A percentile compares a stretch with the other conserved stretches of the same genome.
Conservation (phyloP, 2,329 filamentous ascomycete species). For the Ascochyta rabiei region DNA sequence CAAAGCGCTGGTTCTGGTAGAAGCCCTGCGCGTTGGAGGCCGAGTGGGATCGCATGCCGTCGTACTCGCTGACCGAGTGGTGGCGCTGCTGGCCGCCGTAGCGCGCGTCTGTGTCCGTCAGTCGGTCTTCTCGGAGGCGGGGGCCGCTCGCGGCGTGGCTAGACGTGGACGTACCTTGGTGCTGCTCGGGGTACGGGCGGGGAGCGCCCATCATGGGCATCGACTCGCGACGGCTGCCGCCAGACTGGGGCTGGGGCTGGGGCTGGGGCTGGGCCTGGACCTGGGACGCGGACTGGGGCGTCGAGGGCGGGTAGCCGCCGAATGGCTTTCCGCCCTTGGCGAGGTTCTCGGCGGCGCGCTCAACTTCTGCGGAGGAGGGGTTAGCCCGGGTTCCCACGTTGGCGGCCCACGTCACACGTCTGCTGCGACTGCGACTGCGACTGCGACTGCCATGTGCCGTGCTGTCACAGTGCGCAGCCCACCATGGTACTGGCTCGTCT, state of each 20-base stretch:
- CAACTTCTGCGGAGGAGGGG: constrained; percentile 72
- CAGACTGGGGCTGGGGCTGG: constrained; percentile 37
- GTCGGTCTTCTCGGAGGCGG: constrained; percentile 5
- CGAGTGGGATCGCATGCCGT: constrained; percentile 74
- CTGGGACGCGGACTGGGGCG: constrained; percentile 15
- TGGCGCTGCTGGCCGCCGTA: constrained; percentile 72
- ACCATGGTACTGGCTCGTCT: constrained; percentile 2
- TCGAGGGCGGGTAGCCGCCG: constrained; percentile 45
- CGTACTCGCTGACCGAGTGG: constrained; percentile 85
- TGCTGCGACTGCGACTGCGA: no score
- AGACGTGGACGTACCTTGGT: constrained; percentile 55
- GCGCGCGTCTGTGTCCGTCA: constrained; percentile 64
- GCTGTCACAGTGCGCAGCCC: neutral
- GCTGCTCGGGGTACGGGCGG: constrained; percentile 64
- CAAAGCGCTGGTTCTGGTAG: constrained; percentile 91
- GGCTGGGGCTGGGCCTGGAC: constrained; percentile 28
- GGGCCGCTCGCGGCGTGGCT: neutral
- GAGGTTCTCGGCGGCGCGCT: constrained; percentile 92
- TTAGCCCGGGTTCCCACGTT: constrained; percentile 20
- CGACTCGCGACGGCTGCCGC: constrained; percentile 78
- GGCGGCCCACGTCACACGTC: neutral
- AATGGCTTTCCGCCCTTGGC: constrained; percentile 97
- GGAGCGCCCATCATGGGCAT: constrained; percentile 64
- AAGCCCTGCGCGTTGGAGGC: constrained; percentile 87
- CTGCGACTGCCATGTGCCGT: constrained; percentile 2